Conservation (phyloP, 352 stramenopile species). For the Globisporangium sylvaticum region DNA sequence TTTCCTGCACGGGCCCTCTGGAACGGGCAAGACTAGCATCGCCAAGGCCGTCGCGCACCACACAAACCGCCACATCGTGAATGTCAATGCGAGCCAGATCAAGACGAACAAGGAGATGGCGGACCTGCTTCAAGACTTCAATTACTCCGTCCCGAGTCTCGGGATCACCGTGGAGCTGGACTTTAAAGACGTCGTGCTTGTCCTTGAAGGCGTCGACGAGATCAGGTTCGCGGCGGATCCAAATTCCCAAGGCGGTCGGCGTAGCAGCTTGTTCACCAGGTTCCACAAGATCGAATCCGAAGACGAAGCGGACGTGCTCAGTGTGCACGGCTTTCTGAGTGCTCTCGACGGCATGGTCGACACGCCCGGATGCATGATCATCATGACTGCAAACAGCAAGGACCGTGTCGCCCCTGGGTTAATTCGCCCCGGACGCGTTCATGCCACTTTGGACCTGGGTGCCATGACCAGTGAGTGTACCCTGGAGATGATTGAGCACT, state of each 20-base stretch:
- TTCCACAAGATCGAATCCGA: neutral
- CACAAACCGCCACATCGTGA: slow-evolving; percentile 44
- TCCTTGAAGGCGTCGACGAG: slow-evolving; percentile 60
- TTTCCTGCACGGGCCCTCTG: slow-evolving; percentile 66
- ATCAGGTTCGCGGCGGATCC: neutral
- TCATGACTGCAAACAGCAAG: slow-evolving; percentile 10
- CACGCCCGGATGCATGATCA: slow-evolving; percentile 6
- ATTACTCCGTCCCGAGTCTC: slow-evolving; percentile 29
- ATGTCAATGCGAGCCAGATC: slow-evolving; percentile 29
- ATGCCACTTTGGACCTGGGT: slow-evolving; percentile 3
- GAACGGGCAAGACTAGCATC: slow-evolving; percentile 69
- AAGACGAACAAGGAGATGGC: slow-evolving; percentile 54
- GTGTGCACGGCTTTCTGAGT: slow-evolving; percentile 2
- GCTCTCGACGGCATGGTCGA: slow-evolving; percentile 11
- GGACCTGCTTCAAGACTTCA: slow-evolving; percentile 42
- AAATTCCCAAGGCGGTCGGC: neutral
- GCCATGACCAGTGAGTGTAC: neutral
- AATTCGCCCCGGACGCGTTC: slow-evolving; percentile 8
- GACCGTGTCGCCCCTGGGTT: neutral
- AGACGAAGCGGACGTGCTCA: slow-evolving; percentile 1
- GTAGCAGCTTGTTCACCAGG: neutral
- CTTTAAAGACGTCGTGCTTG: slow-evolving; percentile 67
- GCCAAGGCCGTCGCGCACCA: slow-evolving; percentile 61
- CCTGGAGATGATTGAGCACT: slow-evolving; percentile 14
- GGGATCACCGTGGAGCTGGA: slow-evolving; percentile 35